Evolutionary conservation across 2,329 filamentous ascomycete species (phyloP).

Genomic region (Aspergillus persii): DNA sequence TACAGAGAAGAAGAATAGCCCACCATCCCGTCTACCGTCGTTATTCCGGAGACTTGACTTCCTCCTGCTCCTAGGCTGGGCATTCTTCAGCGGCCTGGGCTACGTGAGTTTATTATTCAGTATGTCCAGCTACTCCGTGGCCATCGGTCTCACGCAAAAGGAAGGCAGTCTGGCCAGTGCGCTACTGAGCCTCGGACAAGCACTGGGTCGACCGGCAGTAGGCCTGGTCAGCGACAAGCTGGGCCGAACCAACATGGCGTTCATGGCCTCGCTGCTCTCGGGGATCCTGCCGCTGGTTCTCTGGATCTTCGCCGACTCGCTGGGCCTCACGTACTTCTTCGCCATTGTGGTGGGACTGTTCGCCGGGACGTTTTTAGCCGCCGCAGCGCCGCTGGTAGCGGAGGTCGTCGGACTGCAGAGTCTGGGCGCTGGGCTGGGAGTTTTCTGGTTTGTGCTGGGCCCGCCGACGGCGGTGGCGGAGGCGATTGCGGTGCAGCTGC

Average conservation of each 20-base stretch:
- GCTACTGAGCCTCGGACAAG: slow-evolving; percentile 60
- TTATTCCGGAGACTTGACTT: neutral
- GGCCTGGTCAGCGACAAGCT: slow-evolving; percentile 58
- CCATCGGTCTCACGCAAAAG: slow-evolving; percentile 53
- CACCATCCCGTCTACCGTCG: neutral
- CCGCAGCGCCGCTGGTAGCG: neutral
- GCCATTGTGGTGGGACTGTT: neutral
- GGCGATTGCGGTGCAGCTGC: neutral
- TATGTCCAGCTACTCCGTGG: slow-evolving; percentile 58
- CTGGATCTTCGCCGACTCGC: neutral
- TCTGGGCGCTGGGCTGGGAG: neutral
- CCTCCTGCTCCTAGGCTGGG: neutral
- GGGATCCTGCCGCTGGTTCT: neutral
- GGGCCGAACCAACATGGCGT: slow-evolving; percentile 60
- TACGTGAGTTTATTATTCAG: slow-evolving; percentile 63
- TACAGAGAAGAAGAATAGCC: neutral
- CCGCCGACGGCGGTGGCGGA: no score
- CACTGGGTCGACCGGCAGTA: slow-evolving; percentile 52
- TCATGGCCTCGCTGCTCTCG: neutral
- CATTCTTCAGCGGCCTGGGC: slow-evolving; percentile 51
- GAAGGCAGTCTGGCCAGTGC: slow-evolving; percentile 59
- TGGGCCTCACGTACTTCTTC: neutral
- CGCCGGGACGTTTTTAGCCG: neutral
- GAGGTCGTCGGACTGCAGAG: neutral
- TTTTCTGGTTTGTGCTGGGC: neutral